These are phyloP conservation scores for Colletotrichum sp. DNA, from an alignment of 2,329 filamentous ascomycete species.

Conservation along the genomic window DNA sequence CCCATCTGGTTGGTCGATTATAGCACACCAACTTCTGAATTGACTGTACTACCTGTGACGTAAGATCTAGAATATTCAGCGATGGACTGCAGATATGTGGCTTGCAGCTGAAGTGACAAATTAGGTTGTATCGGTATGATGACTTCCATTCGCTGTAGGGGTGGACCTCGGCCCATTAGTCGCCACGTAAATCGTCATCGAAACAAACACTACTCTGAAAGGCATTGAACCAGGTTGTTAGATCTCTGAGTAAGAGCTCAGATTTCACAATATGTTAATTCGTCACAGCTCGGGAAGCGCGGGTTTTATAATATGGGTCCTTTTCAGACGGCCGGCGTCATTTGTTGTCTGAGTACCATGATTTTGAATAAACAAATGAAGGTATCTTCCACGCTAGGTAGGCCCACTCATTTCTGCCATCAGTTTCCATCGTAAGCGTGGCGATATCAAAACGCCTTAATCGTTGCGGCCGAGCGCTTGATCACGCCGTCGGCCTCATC, in stretches of 20 bases:
- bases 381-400: neutral
- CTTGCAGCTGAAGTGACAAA: neutral
- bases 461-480: neutral
- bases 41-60: neutral
- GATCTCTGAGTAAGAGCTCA: too few species aligned
- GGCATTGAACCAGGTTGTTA: too few species aligned
- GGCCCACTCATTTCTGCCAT: neutral
- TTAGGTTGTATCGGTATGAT: neutral
- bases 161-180: neutral
- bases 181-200: too few species aligned
- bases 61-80: neutral
- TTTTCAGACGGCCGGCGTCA: neutral
- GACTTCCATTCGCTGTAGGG: neutral
- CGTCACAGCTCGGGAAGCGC: too few species aligned
- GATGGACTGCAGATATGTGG: neutral
- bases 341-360: neutral
- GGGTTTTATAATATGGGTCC: too few species aligned
- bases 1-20: neutral
- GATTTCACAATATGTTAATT: too few species aligned
- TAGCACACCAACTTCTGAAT: neutral
- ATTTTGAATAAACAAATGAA: neutral
- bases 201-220: too few species aligned
- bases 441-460: neutral
- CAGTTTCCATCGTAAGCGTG: neutral
- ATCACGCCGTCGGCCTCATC: conserved; percentile 13